Evolutionary conservation across 257 asterid genomes (phyloP).

Genomic region (Craterostigma plantagineum): DNA sequence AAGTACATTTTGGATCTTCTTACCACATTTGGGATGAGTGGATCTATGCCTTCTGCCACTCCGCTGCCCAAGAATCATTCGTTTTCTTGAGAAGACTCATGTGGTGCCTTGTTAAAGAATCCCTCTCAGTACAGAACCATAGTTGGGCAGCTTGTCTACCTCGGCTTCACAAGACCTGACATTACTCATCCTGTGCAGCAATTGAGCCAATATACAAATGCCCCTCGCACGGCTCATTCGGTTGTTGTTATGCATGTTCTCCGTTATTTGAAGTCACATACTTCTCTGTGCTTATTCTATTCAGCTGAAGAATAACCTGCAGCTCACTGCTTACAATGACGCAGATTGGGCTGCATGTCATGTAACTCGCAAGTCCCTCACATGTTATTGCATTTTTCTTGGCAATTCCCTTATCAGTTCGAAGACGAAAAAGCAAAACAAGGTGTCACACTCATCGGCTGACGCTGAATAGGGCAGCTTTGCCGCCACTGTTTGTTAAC

Average conservation of each 20-base stretch:
- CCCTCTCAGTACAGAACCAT: no score
- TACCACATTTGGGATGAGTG: no score
- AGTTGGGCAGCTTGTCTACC: not conserved
- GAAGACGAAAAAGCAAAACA: not conserved
- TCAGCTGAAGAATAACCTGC: not conserved
- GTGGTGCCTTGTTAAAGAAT: no score
- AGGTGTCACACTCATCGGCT: not conserved
- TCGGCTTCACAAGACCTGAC: not conserved
- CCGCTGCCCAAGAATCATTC: no score
- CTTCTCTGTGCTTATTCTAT: not conserved
- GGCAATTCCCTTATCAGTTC: not conserved
- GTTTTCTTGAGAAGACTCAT: no score
- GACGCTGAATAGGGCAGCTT: not conserved
- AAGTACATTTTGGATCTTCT: no score
- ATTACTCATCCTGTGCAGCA: not conserved
- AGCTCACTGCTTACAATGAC: not conserved
- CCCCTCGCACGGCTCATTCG: not conserved
- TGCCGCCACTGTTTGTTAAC: not conserved
- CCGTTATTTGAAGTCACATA: not conserved
- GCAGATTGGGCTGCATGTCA: not conserved
- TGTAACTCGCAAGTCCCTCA: not conserved
- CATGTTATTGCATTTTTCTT: not conserved
- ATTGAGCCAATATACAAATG: not conserved
- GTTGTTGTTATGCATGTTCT: not conserved
- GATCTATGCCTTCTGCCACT: no score